phyloP scores from a whole-genome alignment of 1,284 basidiomycete species.

The Naganishia sp. region DNA sequence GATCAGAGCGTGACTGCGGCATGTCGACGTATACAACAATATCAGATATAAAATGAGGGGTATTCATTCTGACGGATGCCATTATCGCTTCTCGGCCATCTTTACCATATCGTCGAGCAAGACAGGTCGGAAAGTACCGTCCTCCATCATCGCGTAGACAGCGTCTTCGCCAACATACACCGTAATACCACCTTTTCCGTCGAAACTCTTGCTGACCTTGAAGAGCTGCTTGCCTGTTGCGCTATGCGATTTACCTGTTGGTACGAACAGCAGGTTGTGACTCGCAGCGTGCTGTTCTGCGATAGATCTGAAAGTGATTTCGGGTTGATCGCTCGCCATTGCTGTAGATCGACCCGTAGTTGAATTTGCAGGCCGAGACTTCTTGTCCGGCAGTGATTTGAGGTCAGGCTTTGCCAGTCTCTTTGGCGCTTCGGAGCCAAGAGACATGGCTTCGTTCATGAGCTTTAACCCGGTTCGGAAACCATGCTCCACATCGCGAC shows the following conservation, averaged over 20 bases:
- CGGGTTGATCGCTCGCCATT: conserved; percentile 56
- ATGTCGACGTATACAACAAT: conserved; percentile 14
- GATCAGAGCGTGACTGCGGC: neutral
- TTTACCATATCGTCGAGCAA: conserved; percentile 53
- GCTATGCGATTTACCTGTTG: conserved; percentile 77
- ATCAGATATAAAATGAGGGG: neutral
- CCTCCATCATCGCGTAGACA: conserved; percentile 47
- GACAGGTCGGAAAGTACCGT: conserved; percentile 47
- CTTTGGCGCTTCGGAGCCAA: conserved; percentile 71
- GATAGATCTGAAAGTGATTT: conserved; percentile 83
- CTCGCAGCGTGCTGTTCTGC: conserved; percentile 82
- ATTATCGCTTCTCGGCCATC: conserved; percentile 35
- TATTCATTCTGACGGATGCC: neutral
- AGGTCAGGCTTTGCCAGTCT: conserved; percentile 67
- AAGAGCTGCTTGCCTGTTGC: conserved; percentile 81
- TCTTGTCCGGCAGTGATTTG: conserved; percentile 50
- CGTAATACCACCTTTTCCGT: conserved; percentile 79
- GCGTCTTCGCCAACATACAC: conserved; percentile 60
- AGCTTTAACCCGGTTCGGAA: conserved; percentile 83
- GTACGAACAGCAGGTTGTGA: conserved; percentile 84
- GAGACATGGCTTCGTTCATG: conserved; percentile 87
- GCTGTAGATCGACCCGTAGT: conserved; percentile 16
- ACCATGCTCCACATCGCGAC: conserved; percentile 69
- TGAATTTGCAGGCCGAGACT: conserved; percentile 34
- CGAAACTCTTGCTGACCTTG: conserved; percentile 71